A percentile compares a stretch with the other conserved stretches of the same genome.
These are phyloP conservation scores for Mentha longifolia DNA, from an alignment of 257 asterid genomes.

Conservation along the genomic window DNA sequence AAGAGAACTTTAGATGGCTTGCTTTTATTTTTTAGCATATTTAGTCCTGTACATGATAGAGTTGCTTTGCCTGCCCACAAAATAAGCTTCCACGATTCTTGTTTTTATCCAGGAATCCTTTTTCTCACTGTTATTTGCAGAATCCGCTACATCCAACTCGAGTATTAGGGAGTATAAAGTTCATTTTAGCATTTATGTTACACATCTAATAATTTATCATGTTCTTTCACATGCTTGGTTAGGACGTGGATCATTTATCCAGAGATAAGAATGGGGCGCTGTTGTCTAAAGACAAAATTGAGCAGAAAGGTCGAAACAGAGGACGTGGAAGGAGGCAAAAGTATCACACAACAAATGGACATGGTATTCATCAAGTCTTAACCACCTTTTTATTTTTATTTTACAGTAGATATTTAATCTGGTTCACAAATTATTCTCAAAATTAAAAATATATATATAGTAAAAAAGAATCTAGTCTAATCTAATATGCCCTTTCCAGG, in stretches of 20 bases:
- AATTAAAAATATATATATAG: no score
- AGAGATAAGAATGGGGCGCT: constrained; percentile 59
- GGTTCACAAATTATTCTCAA: no score
- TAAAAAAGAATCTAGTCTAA: neutral
- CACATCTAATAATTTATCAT: neutral
- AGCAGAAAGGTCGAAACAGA: constrained; percentile 55
- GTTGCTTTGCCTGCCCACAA: neutral
- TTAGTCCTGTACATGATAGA: neutral
- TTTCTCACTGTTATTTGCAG: neutral
- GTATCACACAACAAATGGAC: constrained; percentile 62
- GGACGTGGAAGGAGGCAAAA: constrained; percentile 85
- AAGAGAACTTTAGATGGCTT: neutral
- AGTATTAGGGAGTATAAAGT: neutral
- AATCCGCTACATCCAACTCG: neutral
- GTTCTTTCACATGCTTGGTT: constrained; percentile 2
- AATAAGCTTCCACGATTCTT: neutral
- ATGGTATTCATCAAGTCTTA: constrained; percentile 55
- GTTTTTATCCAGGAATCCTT: neutral
- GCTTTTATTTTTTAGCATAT: neutral
- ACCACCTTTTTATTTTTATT: neutral
- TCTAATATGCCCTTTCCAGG: constrained; percentile 42
- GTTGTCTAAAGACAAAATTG: constrained; percentile 60
- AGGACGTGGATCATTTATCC: constrained; percentile 59
- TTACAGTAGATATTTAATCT: neutral
- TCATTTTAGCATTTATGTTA: no score